These are phyloP conservation scores for Malassezia nana DNA, from an alignment of 1,284 basidiomycete genomes.

Conservation along the genomic window DNA sequence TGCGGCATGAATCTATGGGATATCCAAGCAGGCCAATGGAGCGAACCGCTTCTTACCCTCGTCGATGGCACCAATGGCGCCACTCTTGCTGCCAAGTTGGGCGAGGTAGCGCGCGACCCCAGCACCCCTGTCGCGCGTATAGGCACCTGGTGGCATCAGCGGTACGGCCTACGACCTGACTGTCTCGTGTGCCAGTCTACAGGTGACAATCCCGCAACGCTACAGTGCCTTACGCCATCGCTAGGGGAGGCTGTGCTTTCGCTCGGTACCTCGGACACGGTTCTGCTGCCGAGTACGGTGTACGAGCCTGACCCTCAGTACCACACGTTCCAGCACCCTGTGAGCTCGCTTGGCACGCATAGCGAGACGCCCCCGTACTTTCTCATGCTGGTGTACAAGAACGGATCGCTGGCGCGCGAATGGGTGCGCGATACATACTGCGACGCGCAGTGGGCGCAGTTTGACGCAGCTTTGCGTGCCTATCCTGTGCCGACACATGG, in stretches of 20 bases:
- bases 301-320: conserved; percentile 51
- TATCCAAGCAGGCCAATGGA: conserved; percentile 52
- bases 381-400: conserved; percentile 53
- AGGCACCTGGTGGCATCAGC: conserved; percentile 61
- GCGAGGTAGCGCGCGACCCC: conserved; percentile 62
- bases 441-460: conserved; percentile 59
- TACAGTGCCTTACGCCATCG: conserved; percentile 59
- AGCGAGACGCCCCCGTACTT: conserved; percentile 43
- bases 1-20: conserved; percentile 75
- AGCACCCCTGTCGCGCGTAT: conserved; percentile 62
- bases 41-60: conserved; percentile 23
- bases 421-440: conserved; percentile 65
- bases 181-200: conserved; percentile 76
- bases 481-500: conserved; percentile 9
- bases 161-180: conserved; percentile 67
- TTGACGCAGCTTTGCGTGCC: conserved; percentile 59
- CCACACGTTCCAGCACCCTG: conserved; percentile 53
- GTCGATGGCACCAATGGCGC: conserved; percentile 51
- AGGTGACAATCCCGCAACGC: conserved; percentile 82
- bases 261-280: conserved; percentile 81
- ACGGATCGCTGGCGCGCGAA: conserved; percentile 55
- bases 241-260: conserved; percentile 78
- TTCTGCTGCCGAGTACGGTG: conserved; percentile 58
- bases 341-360: conserved; percentile 19
- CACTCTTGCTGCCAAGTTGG: conserved; percentile 63